These are phyloP conservation scores for Aspergillus calidoustus DNA, from an alignment of 2,329 filamentous ascomycete genomes.

Conservation along the genomic window DNA sequence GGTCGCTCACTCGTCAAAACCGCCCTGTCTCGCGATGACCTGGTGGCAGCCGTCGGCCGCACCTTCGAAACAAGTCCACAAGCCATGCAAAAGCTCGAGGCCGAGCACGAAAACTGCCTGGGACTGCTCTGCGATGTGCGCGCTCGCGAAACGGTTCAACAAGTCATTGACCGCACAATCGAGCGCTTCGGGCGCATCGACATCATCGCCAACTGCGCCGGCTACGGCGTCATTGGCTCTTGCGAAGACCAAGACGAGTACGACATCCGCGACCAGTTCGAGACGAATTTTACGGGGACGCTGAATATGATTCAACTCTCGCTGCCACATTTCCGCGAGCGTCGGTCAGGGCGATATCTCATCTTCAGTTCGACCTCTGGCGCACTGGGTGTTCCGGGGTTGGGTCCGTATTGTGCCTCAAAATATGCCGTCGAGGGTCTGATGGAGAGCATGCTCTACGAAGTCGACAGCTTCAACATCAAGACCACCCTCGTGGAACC, in stretches of 20 bases:
- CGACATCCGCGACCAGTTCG: constrained; percentile 93
- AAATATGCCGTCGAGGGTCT: constrained; percentile 97
- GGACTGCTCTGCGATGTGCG: constrained; percentile 90
- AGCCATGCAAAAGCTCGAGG: constrained; percentile 72
- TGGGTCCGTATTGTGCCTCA: constrained; percentile 93
- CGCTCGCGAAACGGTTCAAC: constrained; percentile 74
- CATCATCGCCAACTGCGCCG: constrained; percentile 89
- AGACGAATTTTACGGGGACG: constrained; percentile 96
- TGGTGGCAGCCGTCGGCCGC: constrained; percentile 84
- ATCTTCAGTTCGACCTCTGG: constrained; percentile 95
- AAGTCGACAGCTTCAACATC: constrained; percentile 88
- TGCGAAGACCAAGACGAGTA: constrained; percentile 97
- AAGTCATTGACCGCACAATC: constrained; percentile 72
- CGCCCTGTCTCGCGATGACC: constrained; percentile 78
- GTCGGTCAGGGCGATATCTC: constrained; percentile 78
- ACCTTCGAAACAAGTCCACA: constrained; percentile 75
- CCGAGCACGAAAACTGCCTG: constrained; percentile 64
- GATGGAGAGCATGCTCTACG: constrained; percentile 95
- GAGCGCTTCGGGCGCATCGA: constrained; percentile 80
- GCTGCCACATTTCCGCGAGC: constrained; percentile 82
- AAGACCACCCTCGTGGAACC: constrained; percentile 93
- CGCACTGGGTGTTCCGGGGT: constrained; percentile 87
- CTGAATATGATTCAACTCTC: constrained; percentile 90
- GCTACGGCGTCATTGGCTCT: constrained; percentile 92
- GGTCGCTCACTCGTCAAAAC: constrained; percentile 86